Percentiles rank a stretch among this genome's conserved stretches.
Evolutionary conservation across 208 protist species (phyloP).

Genomic region (Trypanosoma avium): DNA sequence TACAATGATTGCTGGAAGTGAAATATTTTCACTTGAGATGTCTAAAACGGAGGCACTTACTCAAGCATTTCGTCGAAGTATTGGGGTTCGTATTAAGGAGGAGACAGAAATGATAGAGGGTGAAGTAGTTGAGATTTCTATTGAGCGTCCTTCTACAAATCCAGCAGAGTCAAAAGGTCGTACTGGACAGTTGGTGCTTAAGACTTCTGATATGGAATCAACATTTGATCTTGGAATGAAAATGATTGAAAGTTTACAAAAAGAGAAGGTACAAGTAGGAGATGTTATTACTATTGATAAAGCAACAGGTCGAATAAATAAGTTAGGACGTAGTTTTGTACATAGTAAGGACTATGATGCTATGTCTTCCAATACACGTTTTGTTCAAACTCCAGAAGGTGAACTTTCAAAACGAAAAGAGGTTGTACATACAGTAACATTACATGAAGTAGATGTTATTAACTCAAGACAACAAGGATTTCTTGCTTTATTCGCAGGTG

Average conservation of each 20-base stretch:
- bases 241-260: conserved; percentile 99
- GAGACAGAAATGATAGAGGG: conserved; percentile 99
- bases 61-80: conserved; percentile 98
- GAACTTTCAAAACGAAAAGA: conserved; percentile 99
- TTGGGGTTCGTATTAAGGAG: conserved; percentile 99
- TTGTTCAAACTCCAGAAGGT: conserved; percentile 98
- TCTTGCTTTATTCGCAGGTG: conserved; percentile 99
- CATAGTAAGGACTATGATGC: conserved; percentile 97
- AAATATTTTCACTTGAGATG: conserved; percentile 99
- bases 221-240: conserved; percentile 99
- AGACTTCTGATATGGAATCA: conserved; percentile 99
- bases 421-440: conserved; percentile 98
- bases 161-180: conserved; percentile 89
- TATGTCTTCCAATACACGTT: conserved; percentile 92
- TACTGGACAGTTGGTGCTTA: conserved; percentile 99
- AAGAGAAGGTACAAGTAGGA: conserved; percentile 98
- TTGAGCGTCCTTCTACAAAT: conserved; percentile 96
- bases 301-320: conserved; percentile 97
- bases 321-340: conserved; percentile 97
- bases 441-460: conserved; percentile 99
- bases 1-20: conserved; percentile 98
- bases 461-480: conserved; percentile 99
- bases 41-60: conserved; percentile 99
- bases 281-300: conserved; percentile 99
- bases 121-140: conserved; percentile 99